Conservation (phyloP, 108 stramenopile genomes). For the Stephanodiscus triporus region DNA sequence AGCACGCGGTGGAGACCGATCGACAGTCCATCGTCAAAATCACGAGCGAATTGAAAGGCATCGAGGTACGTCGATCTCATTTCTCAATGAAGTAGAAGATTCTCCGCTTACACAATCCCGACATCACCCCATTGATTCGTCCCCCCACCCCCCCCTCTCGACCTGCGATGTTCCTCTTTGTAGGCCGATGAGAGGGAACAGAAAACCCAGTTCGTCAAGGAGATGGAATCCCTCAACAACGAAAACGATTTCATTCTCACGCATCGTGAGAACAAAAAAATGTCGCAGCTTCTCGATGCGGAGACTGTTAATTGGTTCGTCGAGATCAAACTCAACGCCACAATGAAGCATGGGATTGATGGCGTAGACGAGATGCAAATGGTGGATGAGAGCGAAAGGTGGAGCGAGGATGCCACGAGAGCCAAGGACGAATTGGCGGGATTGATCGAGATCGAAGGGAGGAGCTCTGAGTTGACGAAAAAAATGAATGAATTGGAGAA, state of each 20-base stretch:
- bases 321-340: slow-evolving; percentile 15
- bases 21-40: slow-evolving; percentile 37
- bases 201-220: slow-evolving; percentile 43
- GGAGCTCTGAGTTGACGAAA: not conserved
- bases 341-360: not conserved
- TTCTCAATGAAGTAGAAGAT: too few relatives aligned
- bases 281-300: slow-evolving; percentile 19
- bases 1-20: slow-evolving; percentile 26
- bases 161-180: too few relatives aligned
- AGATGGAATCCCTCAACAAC: slow-evolving; percentile 45
- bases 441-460: slow-evolving; percentile 26
- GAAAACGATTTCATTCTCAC: slow-evolving; percentile 34
- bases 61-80: slow-evolving; percentile 19
- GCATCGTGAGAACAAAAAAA: slow-evolving; percentile 28
- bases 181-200: slow-evolving; percentile 31
- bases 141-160: not conserved
- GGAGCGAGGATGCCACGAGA: slow-evolving; percentile 13
- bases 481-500: slow-evolving; percentile 33
- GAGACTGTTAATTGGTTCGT: slow-evolving; percentile 39
- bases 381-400: slow-evolving; percentile 15
- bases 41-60: slow-evolving; percentile 43
- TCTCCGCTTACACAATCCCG: not conserved
- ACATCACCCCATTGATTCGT: not conserved
- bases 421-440: slow-evolving; percentile 14
- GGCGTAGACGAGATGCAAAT: not conserved